A percentile compares a stretch with the other conserved stretches of the same genome.
These are phyloP conservation scores for Oleoguttula mirabilis DNA, from an alignment of 495 filamentous ascomycete species.

Conservation along the genomic window DNA sequence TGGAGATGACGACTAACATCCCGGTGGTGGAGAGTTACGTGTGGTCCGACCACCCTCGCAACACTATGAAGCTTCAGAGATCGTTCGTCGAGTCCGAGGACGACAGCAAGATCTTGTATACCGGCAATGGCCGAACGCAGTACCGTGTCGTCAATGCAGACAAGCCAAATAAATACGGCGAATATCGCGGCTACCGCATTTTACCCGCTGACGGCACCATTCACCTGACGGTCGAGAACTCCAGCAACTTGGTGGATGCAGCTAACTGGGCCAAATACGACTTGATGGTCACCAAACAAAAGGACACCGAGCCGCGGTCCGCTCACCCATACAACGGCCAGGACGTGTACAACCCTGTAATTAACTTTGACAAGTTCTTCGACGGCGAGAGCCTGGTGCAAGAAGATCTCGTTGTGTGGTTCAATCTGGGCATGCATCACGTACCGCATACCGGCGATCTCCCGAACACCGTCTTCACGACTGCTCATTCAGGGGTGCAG, in stretches of 20 bases:
- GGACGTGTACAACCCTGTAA: constrained; percentile 36
- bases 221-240: constrained; percentile 39
- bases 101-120: constrained; percentile 39
- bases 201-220: constrained; percentile 32
- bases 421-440: constrained; percentile 49
- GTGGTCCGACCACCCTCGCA: constrained; percentile 39
- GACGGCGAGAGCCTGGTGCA: constrained; percentile 40
- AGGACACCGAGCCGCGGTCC: constrained; percentile 41
- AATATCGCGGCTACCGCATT: constrained; percentile 45
- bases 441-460: constrained; percentile 44
- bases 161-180: constrained; percentile 39
- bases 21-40: constrained; percentile 29
- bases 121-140: constrained; percentile 35
- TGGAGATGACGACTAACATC: constrained; percentile 35
- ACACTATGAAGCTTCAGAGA: constrained; percentile 42
- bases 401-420: constrained; percentile 43
- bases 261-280: constrained; percentile 38
- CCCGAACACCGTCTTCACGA: constrained; percentile 33
- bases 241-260: constrained; percentile 33
- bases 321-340: constrained; percentile 37
- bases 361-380: constrained; percentile 44
- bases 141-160: constrained; percentile 42
- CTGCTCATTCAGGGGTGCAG: constrained; percentile 9
- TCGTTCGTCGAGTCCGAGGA: constrained; percentile 35
- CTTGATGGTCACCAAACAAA: constrained; percentile 38